Base-by-base conservation (phyloP, 2,329 filamentous ascomycete genomes). In the Exophiala oligosperma region DNA sequence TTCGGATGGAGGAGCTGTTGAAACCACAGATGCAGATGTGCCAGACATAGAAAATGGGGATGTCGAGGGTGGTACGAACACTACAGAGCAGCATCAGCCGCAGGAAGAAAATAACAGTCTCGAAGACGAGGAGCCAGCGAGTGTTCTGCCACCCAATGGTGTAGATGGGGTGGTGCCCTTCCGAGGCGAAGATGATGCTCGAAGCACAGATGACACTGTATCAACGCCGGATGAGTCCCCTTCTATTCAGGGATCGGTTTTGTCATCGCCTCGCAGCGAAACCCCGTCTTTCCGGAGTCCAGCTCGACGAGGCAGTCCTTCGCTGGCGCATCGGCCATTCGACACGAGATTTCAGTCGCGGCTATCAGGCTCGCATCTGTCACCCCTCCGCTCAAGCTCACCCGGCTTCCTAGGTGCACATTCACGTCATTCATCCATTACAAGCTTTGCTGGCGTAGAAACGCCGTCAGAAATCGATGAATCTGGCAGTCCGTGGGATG, bases 261-360 rank as follows among this genome's bases (percentile, higher is more conserved):
- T 84, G 54, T 87, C 83, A 26, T 86, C 59, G 23, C 52, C 55
- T 60, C 68, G 72, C 47, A 72, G 69, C 44, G 59, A 65, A 49
- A 57, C 38, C n/a, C 46, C 52, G 24, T 65, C 63, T 3, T 38
- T 65, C 41, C 54, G 60, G 37, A 85, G 85, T 65, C 87, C 88
- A 14, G 82, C 88, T 57, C 81, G 85, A 21, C 81, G 85, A 60
- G 74, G 89, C 64, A 91, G 88, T 66, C 87, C 91, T 12, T 90
- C 89, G 14, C 90, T 90, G 21, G 92, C 91, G 14, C 89, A 97
- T 68, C 86, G 93, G 69, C 93, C 94, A 3, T 99, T 99, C 73
- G 94, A 99, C 71, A 86, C 91, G 63, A 87, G 94, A 56, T 99
- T 99, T 74, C 92, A 95, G 71, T 93, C 93, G 14, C 87, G 92